Evolutionary conservation across 192 early-diverging fungal genomes (phyloP), one percentile per base, ranked within the genome.

Genomic region (Linnemannia schmuckeri): DNA sequence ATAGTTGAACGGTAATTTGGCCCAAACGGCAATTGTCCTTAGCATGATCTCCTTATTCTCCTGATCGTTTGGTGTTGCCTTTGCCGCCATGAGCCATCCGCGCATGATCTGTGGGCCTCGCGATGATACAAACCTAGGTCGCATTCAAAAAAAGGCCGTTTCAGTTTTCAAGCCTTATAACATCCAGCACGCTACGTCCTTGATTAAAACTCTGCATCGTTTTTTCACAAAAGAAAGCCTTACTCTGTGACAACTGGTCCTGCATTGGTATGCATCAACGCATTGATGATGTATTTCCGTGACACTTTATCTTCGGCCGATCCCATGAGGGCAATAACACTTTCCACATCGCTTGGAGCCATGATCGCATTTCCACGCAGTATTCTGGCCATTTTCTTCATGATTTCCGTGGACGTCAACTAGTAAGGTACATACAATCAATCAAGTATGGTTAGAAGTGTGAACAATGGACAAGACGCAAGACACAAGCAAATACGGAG

Each of bases 221-320:
- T 52, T 17, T 49, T 52, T 4, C 49, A 52, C 49, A 20, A 52
- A 20, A 18, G 4, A 4, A 52, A 22, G 37, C 70, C 81, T 77
- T 46, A 82, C 81, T 54, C 52, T 54, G 57, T 10, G 3, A 82
- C 54, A 40, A 77, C 55, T 12, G 70, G 75, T n/a, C 9, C 17
- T 1, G 66, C 20, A 22, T 73, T 82, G 37, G 81, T 75, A 15
- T 44, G 76, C 52, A 82, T 47, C 61, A 82, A 54, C 0, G 81
- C 69, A 47, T 76, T 82, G 41, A 82, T 40, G 22, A 82, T 82
- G 20, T 82, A 82, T 57, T 72, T 72, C 6, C 75, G 75, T 9
- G 75, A 75, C 30, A 47, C 54, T 37, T 37, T 61, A 52, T 82
- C 81, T 7, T 35, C 42, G 0, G 70, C 75, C 13, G 38, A 70